Evolutionary conservation across 2,329 filamentous ascomycete genomes (phyloP), one percentile per base, ranked within the genome.

Genomic region (Aspergillus sp.): DNA sequence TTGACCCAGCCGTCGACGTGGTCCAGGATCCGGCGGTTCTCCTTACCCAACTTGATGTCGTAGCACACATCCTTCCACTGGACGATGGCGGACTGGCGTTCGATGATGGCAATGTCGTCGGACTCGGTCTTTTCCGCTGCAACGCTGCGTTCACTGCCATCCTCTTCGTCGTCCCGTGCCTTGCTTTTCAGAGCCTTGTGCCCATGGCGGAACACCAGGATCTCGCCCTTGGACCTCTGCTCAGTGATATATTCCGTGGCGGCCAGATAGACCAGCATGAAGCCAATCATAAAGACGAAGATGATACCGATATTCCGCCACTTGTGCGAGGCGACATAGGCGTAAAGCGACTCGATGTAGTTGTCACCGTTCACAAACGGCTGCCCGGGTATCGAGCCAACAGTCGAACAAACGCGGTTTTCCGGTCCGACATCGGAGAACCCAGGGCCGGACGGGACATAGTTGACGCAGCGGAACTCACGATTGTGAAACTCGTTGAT

Each of bases 1-100:
- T 96, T 95, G 62, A 97, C 92, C 91, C 92, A 97, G 34, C 93
- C 93, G 72, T 96, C 91, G 17, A 97, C 91, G 64, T 95, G 83
- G 69, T 97, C 89, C 62, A 97, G 81, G 70, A 97, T 90, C 47
- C 89, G 87, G 17, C 92, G 86, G 1, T 83, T 79, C 69, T 94
- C 87, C 15, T 83, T 82, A 81, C 95, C 96, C 78, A 96, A 92
- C 69, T 87, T 87, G 74, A 92, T 89, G 62, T 92, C 89, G 69
- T 91, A 97, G 78, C 89, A 93, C 1, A 96, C 89, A 68, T 94
- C 84, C 66, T 89, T 85, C 92, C 92, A 96, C 71, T 92, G 90
- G 82, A 96, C 95, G 63, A 93, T 87, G 25, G 91, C 90, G 4
- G 87, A 92, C 73, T 92, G 89, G 66, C 81, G 82, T 70, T 87